Evolutionary conservation across 2,329 filamentous ascomycete genomes (phyloP).

Genomic region (Aspergillus persii): DNA sequence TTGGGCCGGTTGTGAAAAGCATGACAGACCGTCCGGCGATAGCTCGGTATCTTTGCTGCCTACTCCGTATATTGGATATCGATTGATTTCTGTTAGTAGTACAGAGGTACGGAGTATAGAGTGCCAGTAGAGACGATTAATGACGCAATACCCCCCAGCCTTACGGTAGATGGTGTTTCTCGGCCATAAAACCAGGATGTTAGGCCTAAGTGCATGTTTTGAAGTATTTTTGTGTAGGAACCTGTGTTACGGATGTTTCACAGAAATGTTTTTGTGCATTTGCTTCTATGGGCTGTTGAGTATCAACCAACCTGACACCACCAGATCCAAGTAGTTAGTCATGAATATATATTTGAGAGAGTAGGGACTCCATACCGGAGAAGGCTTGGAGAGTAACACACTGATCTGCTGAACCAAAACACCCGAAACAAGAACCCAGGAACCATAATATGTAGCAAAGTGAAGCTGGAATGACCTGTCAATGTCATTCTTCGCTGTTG

Average conservation of each 20-base stretch:
- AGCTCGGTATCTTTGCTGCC: not conserved
- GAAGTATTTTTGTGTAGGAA: too few relatives aligned
- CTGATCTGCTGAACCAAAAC: not conserved
- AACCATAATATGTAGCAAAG: conserved; percentile 3
- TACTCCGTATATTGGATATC: not conserved
- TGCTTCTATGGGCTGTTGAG: too few relatives aligned
- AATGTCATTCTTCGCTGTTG: not conserved
- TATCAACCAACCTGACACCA: too few relatives aligned
- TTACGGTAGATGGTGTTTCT: not conserved
- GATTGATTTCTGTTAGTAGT: not conserved
- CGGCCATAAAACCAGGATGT: too few relatives aligned
- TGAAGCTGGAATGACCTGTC: not conserved
- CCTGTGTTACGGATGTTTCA: too few relatives aligned
- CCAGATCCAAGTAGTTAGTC: too few relatives aligned
- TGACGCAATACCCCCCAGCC: not conserved
- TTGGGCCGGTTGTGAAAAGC: too few relatives aligned
- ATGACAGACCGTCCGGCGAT: not conserved
- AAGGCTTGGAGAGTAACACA: not conserved
- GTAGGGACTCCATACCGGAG: not conserved
- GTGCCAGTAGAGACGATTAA: not conserved
- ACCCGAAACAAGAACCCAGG: not conserved
- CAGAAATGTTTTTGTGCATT: too few relatives aligned
- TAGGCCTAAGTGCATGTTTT: too few relatives aligned
- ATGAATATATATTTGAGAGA: not conserved
- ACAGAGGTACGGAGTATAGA: not conserved